Base-by-base conservation (phyloP, 768 basidiomycete genomes). In the Hericium rajendrae region DNA sequence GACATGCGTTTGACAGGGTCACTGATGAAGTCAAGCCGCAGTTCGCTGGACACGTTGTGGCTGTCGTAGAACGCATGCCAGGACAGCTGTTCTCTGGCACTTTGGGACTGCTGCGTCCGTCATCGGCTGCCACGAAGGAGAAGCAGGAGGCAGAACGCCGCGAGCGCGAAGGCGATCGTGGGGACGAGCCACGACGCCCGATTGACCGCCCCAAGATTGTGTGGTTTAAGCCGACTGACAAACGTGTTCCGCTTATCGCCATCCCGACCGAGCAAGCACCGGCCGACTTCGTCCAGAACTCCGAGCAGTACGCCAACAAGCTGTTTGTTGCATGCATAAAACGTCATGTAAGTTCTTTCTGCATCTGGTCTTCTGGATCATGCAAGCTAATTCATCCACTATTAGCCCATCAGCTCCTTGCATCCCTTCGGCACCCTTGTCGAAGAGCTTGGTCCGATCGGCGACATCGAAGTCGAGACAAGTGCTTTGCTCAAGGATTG, bases 211-310 rank as follows among this genome's bases (percentile, higher is more conserved):
- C 95, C 61, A 98, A 97, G 79, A 99, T 99, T 62, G 94, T 99
- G 49, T 99, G 97, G 97, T 98, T 99, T 80, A 95, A 97, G 74
- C 97, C 97, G 4, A 97, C 95, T 26, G 94, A 97, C 76, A 99
- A 99, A 72, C 90, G 97, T 57, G 97, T 99, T 1, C 97, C 97
- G 48, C 79, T 98, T 43, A 97, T 99, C 66, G 97, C 97, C 56
- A 99, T 99, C 60, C 95, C 94, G 8, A 98, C 97, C 6, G 97
- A 99, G 67, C 97, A 99, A 72, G 95, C 97, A 0, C 97, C 97
- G 6, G 81, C 79, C 16, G 94, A 98, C 71, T 99, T 99, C 68
- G 85, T 99, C 48, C 91, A 95, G 71, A 91, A 91, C 68, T 86
- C 94, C 2, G 95, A 97, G 61, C 78, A 79, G 2, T 99, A 98